Percentiles rank a stretch among this genome's conserved stretches.
Conservation (phyloP, 2,329 filamentous ascomycete species). For the Exophiala sp. region DNA sequence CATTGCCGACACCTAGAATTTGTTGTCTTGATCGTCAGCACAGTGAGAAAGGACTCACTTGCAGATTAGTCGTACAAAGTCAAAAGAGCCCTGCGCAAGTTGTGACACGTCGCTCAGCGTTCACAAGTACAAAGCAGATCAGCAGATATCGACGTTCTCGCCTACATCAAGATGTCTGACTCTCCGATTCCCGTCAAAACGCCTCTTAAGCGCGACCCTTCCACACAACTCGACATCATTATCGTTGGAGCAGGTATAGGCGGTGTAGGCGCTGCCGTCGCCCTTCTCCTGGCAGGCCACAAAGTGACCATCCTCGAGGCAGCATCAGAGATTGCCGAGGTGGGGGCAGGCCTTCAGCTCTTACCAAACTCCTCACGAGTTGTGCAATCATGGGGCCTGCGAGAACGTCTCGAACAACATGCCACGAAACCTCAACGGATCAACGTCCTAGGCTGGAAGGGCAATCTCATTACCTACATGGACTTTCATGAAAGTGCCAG, state of each 20-base stretch:
- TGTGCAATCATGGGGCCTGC: constrained; percentile 8
- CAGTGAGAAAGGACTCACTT: no score
- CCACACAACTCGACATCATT: constrained; percentile 35
- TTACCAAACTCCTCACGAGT: constrained; percentile 33
- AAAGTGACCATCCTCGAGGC: constrained; percentile 31
- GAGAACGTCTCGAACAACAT: constrained; percentile 16
- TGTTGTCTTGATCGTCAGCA: no score
- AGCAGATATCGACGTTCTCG: neutral
- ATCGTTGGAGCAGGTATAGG: constrained; percentile 32
- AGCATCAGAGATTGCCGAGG: constrained; percentile 36
- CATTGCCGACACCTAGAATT: no score
- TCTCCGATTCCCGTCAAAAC: constrained; percentile 5
- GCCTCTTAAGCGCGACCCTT: constrained; percentile 2
- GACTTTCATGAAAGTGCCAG: constrained; percentile 32
- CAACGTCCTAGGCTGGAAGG: constrained; percentile 13
- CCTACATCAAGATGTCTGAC: neutral
- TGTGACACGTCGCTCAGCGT: no score
- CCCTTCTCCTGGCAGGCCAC: constrained; percentile 28
- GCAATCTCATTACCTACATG: constrained; percentile 35
- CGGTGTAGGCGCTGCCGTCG: constrained; percentile 31
- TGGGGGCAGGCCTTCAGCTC: constrained; percentile 39
- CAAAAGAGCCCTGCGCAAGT: no score
- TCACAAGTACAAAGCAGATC: no score
- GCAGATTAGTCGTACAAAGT: no score
- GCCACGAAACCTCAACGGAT: constrained; percentile 35